Conservation (phyloP, 140 eudicot species). For the Anethum foeniculum region DNA sequence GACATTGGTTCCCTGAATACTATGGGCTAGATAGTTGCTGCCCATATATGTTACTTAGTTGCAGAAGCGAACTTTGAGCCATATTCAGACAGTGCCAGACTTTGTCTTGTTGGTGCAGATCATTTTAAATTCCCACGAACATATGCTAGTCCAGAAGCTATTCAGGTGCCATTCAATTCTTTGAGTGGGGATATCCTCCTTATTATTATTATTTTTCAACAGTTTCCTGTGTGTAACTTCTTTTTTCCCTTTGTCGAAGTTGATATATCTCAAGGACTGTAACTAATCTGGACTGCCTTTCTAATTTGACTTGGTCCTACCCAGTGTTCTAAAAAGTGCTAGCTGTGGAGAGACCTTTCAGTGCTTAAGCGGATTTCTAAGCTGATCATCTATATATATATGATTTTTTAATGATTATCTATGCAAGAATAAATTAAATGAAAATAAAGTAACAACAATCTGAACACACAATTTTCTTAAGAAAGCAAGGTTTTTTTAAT, state of each 20-base stretch:
- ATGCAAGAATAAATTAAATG: not conserved
- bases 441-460: not conserved
- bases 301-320: not conserved
- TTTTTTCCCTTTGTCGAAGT: not conserved
- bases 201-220: not conserved
- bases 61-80: constrained; percentile 94
- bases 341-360: not conserved
- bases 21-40: constrained; percentile 67
- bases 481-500: not conserved
- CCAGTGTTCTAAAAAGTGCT: not conserved
- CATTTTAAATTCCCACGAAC: constrained; percentile 89
- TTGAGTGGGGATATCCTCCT: not conserved
- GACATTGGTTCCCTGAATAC: constrained; percentile 5
- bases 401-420: not conserved
- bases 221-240: not conserved
- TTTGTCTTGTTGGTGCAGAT: constrained; percentile 95
- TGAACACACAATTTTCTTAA: not conserved
- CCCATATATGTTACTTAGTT: constrained; percentile 90
- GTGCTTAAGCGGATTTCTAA: not conserved
- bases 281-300: not conserved
- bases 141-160: constrained; percentile 92
- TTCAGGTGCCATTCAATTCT: constrained; percentile 57
- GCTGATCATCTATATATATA: not conserved
- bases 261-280: not conserved
- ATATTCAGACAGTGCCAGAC: constrained; percentile 84